Base-by-base conservation (phyloP, 371 early-diverging fungal species). In the Rhizopus stolonifer region DNA sequence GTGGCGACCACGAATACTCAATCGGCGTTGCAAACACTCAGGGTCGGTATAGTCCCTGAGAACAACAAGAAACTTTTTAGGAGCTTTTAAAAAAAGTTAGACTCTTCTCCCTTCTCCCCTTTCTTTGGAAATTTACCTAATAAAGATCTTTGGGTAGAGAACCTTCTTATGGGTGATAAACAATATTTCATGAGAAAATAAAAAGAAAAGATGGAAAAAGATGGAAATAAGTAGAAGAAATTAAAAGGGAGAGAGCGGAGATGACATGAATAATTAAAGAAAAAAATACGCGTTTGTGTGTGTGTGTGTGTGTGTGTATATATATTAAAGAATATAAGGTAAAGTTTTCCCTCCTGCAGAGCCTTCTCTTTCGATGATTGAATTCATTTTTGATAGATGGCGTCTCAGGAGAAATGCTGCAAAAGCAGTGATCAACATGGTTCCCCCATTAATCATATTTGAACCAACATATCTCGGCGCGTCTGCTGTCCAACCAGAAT, bases 21-120 rank as follows among this genome's bases (percentile, higher is more conserved):
- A 22, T 1, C 87, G 77, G 17, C 85, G 78, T 2, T 65, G 43
- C 4, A 69, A 56, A 6, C 78, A 73, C 6, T 78, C 77, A 5
- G 66, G 49, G 52, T 83, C 84, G 4, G 58, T 55, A 44, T 60
- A 76, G 55, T 86, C 84, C 7, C 64, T 66, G 19, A 76, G 69
- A 25, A 85, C 44, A 22, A 81, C 74, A 9, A 83, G 18, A 51
- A 78, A 85, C 46, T 79, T n/a, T 36, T 36, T 36, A 5, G 9
- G 36, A 4, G 36, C 36, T 36, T 11, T 14, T n/a, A 14, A n/a
- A 36, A 14, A 15, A 11, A 6, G 11, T 9, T 29, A 29, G 11
- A 29, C 6, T 4, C 29, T 9, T 29, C 15, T 11, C 6, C 15
- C 11, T 14, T 9, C 36, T n/a, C 1, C 11, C n/a, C 11, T n/a